Percentiles rank a stretch among this genome's conserved stretches.
Evolutionary conservation across 2,329 filamentous ascomycete species (phyloP).

Genomic region (Fusarium nanum): DNA sequence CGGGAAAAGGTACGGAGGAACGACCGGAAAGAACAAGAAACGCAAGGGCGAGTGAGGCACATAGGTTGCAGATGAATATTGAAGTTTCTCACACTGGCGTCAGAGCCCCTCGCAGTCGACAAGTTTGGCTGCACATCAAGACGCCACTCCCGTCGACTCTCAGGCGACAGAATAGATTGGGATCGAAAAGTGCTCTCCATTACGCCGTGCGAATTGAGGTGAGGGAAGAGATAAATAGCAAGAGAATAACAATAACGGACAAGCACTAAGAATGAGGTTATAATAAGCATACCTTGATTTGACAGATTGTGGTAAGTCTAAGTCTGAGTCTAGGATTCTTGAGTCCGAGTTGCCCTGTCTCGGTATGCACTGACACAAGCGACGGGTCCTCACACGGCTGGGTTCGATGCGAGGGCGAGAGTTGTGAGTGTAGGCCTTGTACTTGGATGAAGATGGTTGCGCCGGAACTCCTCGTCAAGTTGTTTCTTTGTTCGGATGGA

Average conservation of each 20-base stretch:
- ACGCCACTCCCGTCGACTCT: constrained; percentile 37
- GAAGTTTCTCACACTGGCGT: constrained; percentile 31
- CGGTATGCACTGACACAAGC: constrained; percentile 22
- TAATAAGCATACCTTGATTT: constrained; percentile 15
- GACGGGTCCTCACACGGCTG: constrained; percentile 23
- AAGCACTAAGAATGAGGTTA: neutral
- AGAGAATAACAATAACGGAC: neutral
- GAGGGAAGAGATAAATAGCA: constrained; percentile 3
- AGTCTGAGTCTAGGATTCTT: constrained; percentile 12
- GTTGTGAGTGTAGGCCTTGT: neutral
- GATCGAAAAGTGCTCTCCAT: constrained; percentile 11
- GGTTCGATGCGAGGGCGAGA: neutral
- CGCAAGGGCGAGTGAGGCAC: constrained; percentile 10
- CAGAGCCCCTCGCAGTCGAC: constrained; percentile 22
- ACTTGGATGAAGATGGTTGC: neutral
- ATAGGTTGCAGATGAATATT: constrained; percentile 13
- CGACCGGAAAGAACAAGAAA: neutral
- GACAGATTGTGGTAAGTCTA: constrained; percentile 8
- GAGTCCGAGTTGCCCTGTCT: constrained; percentile 13
- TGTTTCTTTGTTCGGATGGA: neutral
- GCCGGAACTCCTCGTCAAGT: neutral
- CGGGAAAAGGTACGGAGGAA: neutral
- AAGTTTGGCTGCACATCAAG: constrained; percentile 19
- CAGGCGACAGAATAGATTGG: constrained; percentile 4
- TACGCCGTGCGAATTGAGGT: constrained; percentile 13